Percentiles rank a stretch among this genome's conserved stretches.
phyloP scores from a whole-genome alignment of 257 asterid genomes.

The Rehmannia glutinosa region DNA sequence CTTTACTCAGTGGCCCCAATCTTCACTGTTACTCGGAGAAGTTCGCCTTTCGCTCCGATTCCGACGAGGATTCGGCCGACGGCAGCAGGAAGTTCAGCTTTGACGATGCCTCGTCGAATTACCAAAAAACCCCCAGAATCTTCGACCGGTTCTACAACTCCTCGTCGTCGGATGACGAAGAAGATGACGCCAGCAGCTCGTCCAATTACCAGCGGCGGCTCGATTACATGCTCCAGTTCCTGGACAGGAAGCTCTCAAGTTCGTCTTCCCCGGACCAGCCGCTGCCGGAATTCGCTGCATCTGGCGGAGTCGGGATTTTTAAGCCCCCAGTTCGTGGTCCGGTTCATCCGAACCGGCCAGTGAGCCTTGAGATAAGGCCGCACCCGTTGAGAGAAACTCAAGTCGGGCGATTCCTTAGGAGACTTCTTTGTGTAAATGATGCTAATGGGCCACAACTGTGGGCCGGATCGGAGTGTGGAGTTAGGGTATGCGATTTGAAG shows the following conservation, averaged over 20 bases:
- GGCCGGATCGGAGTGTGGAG: constrained; percentile 95
- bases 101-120: constrained; percentile 32
- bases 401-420: constrained; percentile 75
- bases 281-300: constrained; percentile 60
- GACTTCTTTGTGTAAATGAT: constrained; percentile 43
- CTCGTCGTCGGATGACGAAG: constrained; percentile 63
- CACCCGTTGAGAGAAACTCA: constrained; percentile 81
- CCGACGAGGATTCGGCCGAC: constrained; percentile 30
- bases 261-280: constrained; percentile 42
- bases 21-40: constrained; percentile 33
- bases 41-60: constrained; percentile 37
- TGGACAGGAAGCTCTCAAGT: constrained; percentile 69
- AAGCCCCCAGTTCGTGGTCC: constrained; percentile 63
- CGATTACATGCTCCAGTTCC: constrained; percentile 84
- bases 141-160: constrained; percentile 84
- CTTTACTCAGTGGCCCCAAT: constrained; percentile 28
- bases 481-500: constrained; percentile 70
- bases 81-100: constrained; percentile 29
- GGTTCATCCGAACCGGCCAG: constrained; percentile 67
- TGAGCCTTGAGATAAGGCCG: constrained; percentile 81
- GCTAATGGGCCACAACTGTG: constrained; percentile 69
- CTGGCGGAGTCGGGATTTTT: constrained; percentile 60
- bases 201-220: constrained; percentile 69
- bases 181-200: constrained; percentile 39
- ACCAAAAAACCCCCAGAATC: constrained; percentile 42